Percentiles rank a stretch among this genome's conserved stretches.
Evolutionary conservation across 2,329 filamentous ascomycete species (phyloP).

Genomic region (Pleomassaria siparia): DNA sequence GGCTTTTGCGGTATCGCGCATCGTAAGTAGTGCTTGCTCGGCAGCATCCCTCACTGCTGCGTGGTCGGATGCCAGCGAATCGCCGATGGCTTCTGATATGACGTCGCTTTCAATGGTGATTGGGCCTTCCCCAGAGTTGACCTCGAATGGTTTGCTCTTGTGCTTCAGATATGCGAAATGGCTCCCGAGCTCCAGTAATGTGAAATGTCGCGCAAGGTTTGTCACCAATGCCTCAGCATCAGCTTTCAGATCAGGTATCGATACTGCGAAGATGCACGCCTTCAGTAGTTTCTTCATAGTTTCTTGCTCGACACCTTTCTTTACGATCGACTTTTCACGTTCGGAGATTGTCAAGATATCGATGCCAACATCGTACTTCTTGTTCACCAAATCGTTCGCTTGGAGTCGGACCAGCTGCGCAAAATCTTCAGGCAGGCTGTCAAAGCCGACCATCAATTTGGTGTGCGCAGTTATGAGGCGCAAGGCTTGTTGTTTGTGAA

Average conservation of each 20-base stretch:
- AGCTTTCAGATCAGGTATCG: conserved; percentile 75
- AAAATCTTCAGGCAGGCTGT: conserved; percentile 87
- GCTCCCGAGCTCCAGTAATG: conserved; percentile 83
- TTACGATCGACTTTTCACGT: conserved; percentile 77
- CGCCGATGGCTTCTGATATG: conserved; percentile 85
- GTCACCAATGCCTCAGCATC: conserved; percentile 75
- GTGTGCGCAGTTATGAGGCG: conserved; percentile 84
- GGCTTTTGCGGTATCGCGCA: conserved; percentile 73
- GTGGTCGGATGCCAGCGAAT: conserved; percentile 85
- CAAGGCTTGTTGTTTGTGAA: conserved; percentile 92
- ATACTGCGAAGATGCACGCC: conserved; percentile 81
- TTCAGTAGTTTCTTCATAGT: conserved; percentile 85
- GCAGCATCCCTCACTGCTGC: conserved; percentile 79
- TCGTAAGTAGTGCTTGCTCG: conserved; percentile 72
- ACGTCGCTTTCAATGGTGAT: conserved; percentile 84
- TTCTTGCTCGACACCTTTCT: conserved; percentile 82
- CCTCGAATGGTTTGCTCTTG: conserved; percentile 76
- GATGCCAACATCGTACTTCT: conserved; percentile 70
- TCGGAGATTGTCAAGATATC: conserved; percentile 74
- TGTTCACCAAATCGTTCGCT: conserved; percentile 77
- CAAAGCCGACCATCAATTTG: conserved; percentile 85
- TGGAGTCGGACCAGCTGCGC: conserved; percentile 82
- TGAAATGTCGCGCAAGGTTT: conserved; percentile 86
- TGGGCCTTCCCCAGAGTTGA: conserved; percentile 81
- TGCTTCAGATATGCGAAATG: conserved; percentile 82